Percentiles rank a stretch among this genome's conserved stretches.
These are phyloP conservation scores for Ophiognomonia clavigignenti-juglandacearum DNA, from an alignment of 2,329 filamentous ascomycete species.

Conservation along the genomic window DNA sequence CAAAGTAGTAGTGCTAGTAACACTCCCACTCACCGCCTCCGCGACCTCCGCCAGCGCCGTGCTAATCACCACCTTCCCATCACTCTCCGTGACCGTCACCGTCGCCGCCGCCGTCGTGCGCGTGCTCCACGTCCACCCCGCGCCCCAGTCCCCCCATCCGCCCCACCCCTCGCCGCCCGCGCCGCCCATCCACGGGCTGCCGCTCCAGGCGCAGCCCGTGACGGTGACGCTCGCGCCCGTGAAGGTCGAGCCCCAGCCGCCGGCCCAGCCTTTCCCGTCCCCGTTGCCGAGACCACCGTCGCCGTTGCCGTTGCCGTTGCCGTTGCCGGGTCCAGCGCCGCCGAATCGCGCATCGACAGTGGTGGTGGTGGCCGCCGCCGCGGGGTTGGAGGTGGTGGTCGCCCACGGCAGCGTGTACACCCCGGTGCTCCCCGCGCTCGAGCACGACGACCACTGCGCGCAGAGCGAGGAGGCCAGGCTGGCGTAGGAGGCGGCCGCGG, in stretches of 20 bases:
- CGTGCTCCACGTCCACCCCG: slow-evolving; percentile 34
- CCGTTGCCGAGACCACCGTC: slow-evolving; percentile 3
- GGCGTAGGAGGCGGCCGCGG: slow-evolving; percentile 25
- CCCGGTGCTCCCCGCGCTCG: slow-evolving; percentile 31
- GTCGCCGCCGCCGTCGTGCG: slow-evolving; percentile 29
- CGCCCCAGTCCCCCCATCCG: slow-evolving; percentile 35
- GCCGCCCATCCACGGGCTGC: slow-evolving; percentile 34
- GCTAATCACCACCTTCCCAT: slow-evolving; percentile 20
- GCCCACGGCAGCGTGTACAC: slow-evolving; percentile 35
- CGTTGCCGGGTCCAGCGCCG: too few species aligned
- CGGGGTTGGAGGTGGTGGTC: slow-evolving; percentile 8
- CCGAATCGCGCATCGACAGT: too few species aligned
- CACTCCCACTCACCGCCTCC: slow-evolving; percentile 25
- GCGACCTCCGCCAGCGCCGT: slow-evolving; percentile 25
- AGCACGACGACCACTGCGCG: slow-evolving; percentile 34
- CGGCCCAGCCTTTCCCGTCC: slow-evolving; percentile 10
- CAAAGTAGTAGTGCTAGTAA: slow-evolving; percentile 27
- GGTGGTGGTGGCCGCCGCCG: too few species aligned
- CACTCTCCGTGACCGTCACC: slow-evolving; percentile 28
- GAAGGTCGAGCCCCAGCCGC: slow-evolving; percentile 27
- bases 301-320: too few species aligned
- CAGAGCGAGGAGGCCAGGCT: slow-evolving; percentile 37
- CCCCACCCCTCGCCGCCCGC: slow-evolving; percentile 34
- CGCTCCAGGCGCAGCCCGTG: slow-evolving; percentile 36
- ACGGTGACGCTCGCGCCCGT: slow-evolving; percentile 34